Evolutionary conservation across 2,329 filamentous ascomycete genomes (phyloP), one percentile per base, ranked within the genome.

Genomic region (Scedosporium aurantiacum): DNA sequence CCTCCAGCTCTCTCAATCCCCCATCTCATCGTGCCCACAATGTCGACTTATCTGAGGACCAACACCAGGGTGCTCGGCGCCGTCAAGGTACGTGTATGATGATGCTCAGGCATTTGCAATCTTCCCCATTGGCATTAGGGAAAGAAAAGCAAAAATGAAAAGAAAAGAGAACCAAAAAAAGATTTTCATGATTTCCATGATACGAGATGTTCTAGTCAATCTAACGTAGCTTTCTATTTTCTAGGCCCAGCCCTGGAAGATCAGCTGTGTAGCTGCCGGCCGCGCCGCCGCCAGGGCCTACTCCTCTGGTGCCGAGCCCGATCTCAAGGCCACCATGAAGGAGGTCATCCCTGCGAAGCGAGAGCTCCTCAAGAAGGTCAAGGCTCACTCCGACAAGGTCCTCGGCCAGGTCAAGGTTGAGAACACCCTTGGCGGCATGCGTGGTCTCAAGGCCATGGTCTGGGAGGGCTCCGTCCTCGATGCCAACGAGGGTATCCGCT

Each of bases 401-500:
- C 87, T 97, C 69, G 93, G 93, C 62, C 90, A 96, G 69, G 86
- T 97, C 75, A 96, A 93, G 80, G 85, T 97, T 55, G 90, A 93
- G 76, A 96, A 94, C 76, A 90, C 90, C 23, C 85, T 97, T 68
- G 94, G 94, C 68, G 94, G 94, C 70, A 97, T 97, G 94, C 89
- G 92, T 75, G 93, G 93, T 45, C 84, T 99, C 67, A 97, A 96
- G 78, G 90, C 92, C 67, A 97, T 99, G 91, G 84, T 99, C 61
- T 99, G 94, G 94, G 94, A 99, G 76, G 94, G 94, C 56, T 97
- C 92, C 10, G 93, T 97, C 25, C 86, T 99, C 58, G 94, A 99
- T 71, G 89, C 94, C 67, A 88, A 99, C 71, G 92, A 97, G 78
- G 94, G 94, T 63, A 99, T 99, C 72, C 90, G 93, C 65, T 99